Conservation (phyloP, 179 eudicot genomes). For the Patellifolia procumbens region DNA sequence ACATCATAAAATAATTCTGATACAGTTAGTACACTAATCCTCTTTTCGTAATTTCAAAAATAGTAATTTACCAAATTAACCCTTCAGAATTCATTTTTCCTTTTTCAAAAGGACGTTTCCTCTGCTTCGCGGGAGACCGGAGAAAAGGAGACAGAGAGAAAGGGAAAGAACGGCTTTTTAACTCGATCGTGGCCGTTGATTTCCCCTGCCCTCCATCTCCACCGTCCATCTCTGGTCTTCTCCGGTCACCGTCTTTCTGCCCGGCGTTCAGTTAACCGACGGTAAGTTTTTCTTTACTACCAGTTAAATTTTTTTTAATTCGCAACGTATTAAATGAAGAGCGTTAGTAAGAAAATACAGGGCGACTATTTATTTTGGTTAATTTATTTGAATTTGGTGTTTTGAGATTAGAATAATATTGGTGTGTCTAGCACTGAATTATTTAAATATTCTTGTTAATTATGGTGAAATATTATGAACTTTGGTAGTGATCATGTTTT, state of each 20-base stretch:
- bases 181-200: conserved; percentile 26
- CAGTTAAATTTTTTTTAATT: neutral
- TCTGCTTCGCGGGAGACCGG: conserved; percentile 9
- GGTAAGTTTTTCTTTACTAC: neutral
- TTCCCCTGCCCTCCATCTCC: conserved; percentile 10
- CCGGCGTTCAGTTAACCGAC: neutral
- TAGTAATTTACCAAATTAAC: neutral
- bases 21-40: neutral
- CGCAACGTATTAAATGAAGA: too few relatives aligned
- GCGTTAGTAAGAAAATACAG: too few relatives aligned
- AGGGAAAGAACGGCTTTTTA: neutral
- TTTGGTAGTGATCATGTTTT: too few relatives aligned
- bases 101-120: conserved; percentile 3
- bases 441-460: too few relatives aligned
- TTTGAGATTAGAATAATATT: neutral
- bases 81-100: neutral
- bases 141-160: conserved; percentile 1
- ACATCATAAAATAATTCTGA: neutral
- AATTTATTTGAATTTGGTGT: neutral
- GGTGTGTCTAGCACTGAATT: neutral
- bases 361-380: too few relatives aligned
- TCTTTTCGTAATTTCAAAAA: neutral
- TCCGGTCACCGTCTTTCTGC: neutral
- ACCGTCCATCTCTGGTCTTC: conserved; percentile 24
- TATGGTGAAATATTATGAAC: too few relatives aligned